These are phyloP conservation scores for Hypoxylon sp. DNA, from an alignment of 2,329 filamentous ascomycete species.

Conservation along the genomic window DNA sequence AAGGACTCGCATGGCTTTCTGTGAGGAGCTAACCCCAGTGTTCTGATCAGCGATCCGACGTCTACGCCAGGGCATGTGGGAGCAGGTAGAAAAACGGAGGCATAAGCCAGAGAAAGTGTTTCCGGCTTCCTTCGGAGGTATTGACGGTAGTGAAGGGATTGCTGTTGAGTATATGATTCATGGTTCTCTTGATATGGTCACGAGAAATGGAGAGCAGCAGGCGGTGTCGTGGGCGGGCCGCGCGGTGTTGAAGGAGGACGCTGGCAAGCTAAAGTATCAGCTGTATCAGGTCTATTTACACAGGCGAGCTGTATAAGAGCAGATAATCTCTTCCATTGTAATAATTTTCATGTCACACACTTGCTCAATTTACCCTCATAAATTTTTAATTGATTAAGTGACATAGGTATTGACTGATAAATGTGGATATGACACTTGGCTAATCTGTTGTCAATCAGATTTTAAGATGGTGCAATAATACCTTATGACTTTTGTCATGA, in stretches of 20 bases:
- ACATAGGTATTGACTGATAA: background rate
- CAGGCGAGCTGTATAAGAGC: constrained; percentile 35
- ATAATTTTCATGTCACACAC: no score
- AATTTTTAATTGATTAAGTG: no score
- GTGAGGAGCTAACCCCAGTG: background rate
- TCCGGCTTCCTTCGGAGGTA: constrained; percentile 55
- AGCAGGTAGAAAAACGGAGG: constrained; percentile 57
- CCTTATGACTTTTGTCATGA: constrained; percentile 26
- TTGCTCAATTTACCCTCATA: no score
- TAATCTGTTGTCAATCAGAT: constrained; percentile 5
- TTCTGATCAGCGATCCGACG: constrained; percentile 58
- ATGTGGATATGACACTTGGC: background rate
- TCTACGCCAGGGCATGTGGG: constrained; percentile 63
- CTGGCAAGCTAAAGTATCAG: constrained; percentile 49
- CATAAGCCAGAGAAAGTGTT: constrained; percentile 62
- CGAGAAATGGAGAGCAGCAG: constrained; percentile 43
- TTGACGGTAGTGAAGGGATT: constrained; percentile 23
- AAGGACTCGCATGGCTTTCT: background rate
- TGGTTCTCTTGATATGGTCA: constrained; percentile 50
- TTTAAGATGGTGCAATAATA: constrained; percentile 31
- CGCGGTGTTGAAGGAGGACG: constrained; percentile 47
- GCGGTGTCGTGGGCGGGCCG: constrained; percentile 54
- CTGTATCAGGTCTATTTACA: constrained; percentile 56
- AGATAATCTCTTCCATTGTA: background rate
- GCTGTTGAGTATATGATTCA: constrained; percentile 56